Percentiles rank a stretch among this genome's conserved stretches.
Conservation (phyloP, 805 yeast genomes). For the Lachancea lanzarotensis region DNA sequence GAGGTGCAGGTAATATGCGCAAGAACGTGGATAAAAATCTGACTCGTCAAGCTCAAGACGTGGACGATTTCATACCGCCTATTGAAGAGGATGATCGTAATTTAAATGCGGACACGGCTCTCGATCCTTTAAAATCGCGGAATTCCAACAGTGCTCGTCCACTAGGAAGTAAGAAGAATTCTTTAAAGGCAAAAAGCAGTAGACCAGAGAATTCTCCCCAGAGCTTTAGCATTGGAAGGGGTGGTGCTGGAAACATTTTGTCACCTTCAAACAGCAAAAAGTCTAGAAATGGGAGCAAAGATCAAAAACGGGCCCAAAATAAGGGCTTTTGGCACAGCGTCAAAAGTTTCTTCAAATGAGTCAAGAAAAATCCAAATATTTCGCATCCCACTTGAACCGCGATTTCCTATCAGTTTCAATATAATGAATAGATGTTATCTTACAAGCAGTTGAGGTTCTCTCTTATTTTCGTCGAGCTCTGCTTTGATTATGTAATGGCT, state of each 20-base stretch:
- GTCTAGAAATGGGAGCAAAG: constrained; percentile 2
- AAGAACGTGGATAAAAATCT: constrained; percentile 51
- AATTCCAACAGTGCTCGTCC: constrained; percentile 7
- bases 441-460: no score
- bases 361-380: not conserved
- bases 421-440: no score
- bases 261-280: constrained; percentile 21
- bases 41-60: constrained; percentile 62
- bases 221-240: constrained; percentile 29
- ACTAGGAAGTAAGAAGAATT: not conserved
- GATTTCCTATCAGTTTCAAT: no score
- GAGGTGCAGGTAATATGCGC: constrained; percentile 74
- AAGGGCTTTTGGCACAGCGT: constrained; percentile 15
- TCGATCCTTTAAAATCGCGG: constrained; percentile 9
- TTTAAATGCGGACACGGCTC: not conserved
- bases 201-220: constrained; percentile 14
- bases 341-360: constrained; percentile 12
- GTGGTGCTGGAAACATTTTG: constrained; percentile 34
- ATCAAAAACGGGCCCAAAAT: constrained; percentile 8
- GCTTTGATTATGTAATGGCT: no score
- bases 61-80: constrained; percentile 37
- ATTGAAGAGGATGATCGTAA: constrained; percentile 9
- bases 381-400: not conserved
- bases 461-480: no score
- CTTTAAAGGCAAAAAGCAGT: constrained; percentile 9